phyloP scores from a whole-genome alignment of 2,329 filamentous ascomycete genomes.

The Myriangium duriaei region DNA sequence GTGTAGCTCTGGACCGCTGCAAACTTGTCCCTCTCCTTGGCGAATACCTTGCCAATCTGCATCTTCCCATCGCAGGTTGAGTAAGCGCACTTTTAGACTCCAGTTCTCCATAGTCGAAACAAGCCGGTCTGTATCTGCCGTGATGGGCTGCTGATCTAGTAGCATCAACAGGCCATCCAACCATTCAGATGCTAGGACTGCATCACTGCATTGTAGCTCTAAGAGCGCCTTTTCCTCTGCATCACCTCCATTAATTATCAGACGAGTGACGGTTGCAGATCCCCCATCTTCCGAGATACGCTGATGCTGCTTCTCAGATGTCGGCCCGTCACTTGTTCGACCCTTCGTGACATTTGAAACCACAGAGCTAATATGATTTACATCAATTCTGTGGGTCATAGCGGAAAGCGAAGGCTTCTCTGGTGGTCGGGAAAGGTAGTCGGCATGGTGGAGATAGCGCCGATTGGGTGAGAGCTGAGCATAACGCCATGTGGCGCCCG shows the following conservation, averaged over 20 bases:
- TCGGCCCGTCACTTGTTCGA: neutral
- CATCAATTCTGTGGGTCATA: conserved; percentile 71
- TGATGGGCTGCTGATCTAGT: conserved; percentile 88
- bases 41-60: conserved; percentile 32
- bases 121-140: conserved; percentile 86
- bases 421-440: conserved; percentile 54
- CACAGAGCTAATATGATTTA: conserved; percentile 79
- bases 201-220: conserved; percentile 67
- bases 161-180: conserved; percentile 91
- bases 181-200: conserved; percentile 87
- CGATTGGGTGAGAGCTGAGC: conserved; percentile 84
- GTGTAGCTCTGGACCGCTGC: neutral
- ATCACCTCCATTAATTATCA: conserved; percentile 8
- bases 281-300: conserved; percentile 1
- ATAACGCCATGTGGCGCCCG: conserved; percentile 56
- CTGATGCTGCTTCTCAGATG: conserved; percentile 1
- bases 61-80: conserved; percentile 86
- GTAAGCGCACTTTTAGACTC: conserved; percentile 77
- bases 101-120: conserved; percentile 79
- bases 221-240: conserved; percentile 59
- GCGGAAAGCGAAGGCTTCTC: conserved; percentile 60
- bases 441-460: conserved; percentile 77
- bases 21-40: conserved; percentile 9
- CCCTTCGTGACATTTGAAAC: conserved; percentile 53
- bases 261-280: conserved; percentile 8